Base-by-base conservation (phyloP, 2,329 filamentous ascomycete genomes). In the Pseudocercospora cruenta region DNA sequence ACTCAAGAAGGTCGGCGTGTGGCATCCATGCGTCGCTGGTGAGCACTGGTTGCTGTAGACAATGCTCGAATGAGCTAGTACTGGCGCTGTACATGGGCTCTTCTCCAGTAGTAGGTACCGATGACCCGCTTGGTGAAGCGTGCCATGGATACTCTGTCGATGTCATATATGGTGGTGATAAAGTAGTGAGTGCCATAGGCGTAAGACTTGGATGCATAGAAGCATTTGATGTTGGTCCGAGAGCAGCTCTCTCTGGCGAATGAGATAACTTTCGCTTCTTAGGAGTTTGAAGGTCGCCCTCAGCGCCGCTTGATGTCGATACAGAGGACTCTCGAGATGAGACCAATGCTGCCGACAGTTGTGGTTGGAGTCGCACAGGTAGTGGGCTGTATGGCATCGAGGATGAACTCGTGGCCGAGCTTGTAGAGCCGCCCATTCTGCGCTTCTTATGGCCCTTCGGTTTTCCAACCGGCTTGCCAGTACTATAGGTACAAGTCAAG, bases 371-470 rank as follows among this genome's bases (percentile, higher is more conserved):
- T n/a, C 16, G 53, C 24, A 31, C 53, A 19, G 53, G 28, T n/a
- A 33, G 28, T n/a, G 26, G 26, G 31, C 53, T 57, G 14, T n/a
- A 33, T 31, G 53, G 28, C 14, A 22, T 22, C 7, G 14, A n/a
- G 10, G 53, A 19, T 19, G 53, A 57, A 33, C 53, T 57, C 6
- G 14, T n/a, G 1, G 16, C n/a, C 22, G 54, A 33, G 54, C 54
- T 58, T n/a, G 54, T 39, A 19, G 54, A 58, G 5, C 54, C 54
- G 16, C 21, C 28, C 14, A 33, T 39, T n/a, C 21, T 33, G 4
- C 54, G 54, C 22, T 65, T 65, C 28, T 49, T 61, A 28, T 65
- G 58, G 8, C 63, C 63, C 36, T 62, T 65, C 16, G 63, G 63
- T 19, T 65, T 65, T 43, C 63, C 63, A 4, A 65, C 58, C 1